phyloP scores from a whole-genome alignment of 306 rosid genomes.

The Sindora glabra region DNA sequence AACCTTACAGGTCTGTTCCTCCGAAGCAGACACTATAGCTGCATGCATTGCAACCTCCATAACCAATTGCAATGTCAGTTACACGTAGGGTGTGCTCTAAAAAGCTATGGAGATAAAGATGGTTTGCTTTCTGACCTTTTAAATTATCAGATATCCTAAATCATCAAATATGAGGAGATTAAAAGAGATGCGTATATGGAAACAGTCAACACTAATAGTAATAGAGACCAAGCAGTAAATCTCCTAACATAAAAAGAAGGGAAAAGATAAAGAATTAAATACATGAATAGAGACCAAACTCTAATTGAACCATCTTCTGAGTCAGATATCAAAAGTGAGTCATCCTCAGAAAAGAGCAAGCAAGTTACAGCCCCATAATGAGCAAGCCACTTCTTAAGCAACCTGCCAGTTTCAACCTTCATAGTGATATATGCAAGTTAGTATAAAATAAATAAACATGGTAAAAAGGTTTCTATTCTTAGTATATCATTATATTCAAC shows the following conservation, averaged over 20 bases:
- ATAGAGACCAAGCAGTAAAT: not conserved
- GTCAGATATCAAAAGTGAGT: conserved; percentile 35
- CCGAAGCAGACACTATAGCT: conserved; percentile 39
- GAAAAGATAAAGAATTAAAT: not conserved
- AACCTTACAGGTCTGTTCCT: conserved; percentile 49
- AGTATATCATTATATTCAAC: no score
- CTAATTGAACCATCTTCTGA: conserved; percentile 41
- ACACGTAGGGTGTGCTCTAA: conserved; percentile 26
- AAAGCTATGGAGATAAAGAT: conserved; percentile 18
- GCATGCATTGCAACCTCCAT: conserved; percentile 49
- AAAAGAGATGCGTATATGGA: not conserved
- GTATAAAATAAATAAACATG: not conserved
- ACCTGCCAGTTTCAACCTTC: conserved; percentile 33
- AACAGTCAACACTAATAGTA: not conserved
- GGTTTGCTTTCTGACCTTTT: conserved; percentile 5
- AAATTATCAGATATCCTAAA: conserved; percentile 18
- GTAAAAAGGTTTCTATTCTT: not conserved
- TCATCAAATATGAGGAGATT: conserved; percentile 20
- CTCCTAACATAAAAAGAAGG: not conserved
- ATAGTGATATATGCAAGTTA: not conserved
- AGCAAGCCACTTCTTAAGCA: conserved; percentile 47
- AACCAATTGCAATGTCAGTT: conserved; percentile 32
- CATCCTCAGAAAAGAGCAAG: conserved; percentile 45
- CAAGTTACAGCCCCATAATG: conserved; percentile 47
- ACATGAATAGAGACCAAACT: conserved; percentile 40